Base-by-base conservation (phyloP, 495 filamentous ascomycete genomes). In the Penicillium canariense region DNA sequence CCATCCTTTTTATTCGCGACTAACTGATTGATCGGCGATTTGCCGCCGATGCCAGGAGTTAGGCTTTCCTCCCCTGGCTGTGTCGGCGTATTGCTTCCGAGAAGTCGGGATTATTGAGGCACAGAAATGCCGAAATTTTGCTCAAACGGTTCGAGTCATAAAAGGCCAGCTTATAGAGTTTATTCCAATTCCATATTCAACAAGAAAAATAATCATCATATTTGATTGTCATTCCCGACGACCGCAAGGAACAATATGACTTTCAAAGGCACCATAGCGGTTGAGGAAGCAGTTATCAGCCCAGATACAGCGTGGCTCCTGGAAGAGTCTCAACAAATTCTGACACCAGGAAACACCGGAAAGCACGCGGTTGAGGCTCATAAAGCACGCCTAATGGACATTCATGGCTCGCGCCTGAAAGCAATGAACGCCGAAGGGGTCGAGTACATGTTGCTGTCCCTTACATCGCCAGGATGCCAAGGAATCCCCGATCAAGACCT, bases 321-420 rank as follows among this genome's bases (percentile, higher is more conserved):
- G 4, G 4, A 36, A 5, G 34, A 36, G 34, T 36, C 34, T 17
- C 34, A 36, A 17, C 34, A 36, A 17, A 36, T 36, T 17, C 17
- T 36, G 14, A 36, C 34, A 17, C 34, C 34, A 6, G 34, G 34
- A 5, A 5, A 36, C 17, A 5, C 34, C 1, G 34, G 34, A 36
- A 36, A 36, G 8, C 34, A 36, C 4, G 34, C 34, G 4, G 8
- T 36, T 1, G 34, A 36, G 34, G n/a, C 34, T 17, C 34, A 36
- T 36, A 15, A 36, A 36, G 34, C 34, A 4, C 34, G 34, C 4
- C 34, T 36, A 2, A 15, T 36, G 39, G 39, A 43, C 25, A 43
- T 43, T 26, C 18, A 22, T n/a, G 23, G 23, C 14, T 22, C 18
- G 20, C 39, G 39, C 8, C 23, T 43, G 20, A 17, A 82, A 53